Conservation (phyloP, 805 yeast genomes). For the Brettanomyces bruxellensis region DNA sequence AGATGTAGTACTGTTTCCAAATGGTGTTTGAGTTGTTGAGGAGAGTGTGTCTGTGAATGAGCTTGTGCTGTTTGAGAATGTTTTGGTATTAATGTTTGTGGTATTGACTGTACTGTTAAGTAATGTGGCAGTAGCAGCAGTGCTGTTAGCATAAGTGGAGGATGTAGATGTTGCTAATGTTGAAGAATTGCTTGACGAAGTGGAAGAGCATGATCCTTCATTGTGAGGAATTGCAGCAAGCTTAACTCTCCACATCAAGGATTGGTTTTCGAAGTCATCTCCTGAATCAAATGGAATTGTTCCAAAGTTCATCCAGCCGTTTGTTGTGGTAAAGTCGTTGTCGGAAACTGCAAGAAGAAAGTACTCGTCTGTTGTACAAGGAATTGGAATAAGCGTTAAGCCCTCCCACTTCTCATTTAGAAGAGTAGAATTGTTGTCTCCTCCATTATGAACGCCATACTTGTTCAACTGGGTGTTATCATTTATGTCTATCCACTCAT, state of each 20-base stretch:
- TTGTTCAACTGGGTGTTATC: conserved; percentile 18
- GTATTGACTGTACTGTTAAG: neutral
- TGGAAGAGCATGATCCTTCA: conserved; percentile 1
- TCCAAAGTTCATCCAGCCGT: conserved; percentile 22
- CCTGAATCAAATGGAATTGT: conserved; percentile 20
- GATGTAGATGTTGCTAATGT: neutral
- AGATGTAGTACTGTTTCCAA: no score
- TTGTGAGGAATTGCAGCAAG: conserved; percentile 15
- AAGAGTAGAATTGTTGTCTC: conserved; percentile 15
- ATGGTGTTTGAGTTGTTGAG: no score
- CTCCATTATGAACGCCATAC: conserved; percentile 27
- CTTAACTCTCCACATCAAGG: conserved; percentile 21
- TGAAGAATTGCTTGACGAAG: neutral
- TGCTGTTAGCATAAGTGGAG: neutral
- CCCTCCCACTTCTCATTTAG: conserved; percentile 28
- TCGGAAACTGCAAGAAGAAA: conserved; percentile 20
- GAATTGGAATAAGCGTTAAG: conserved; percentile 21
- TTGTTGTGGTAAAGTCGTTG: conserved; percentile 24
- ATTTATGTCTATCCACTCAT: conserved; percentile 19
- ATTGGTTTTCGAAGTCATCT: conserved; percentile 20
- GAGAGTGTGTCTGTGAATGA: no score
- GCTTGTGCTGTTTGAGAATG: no score
- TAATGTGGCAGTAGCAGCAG: neutral
- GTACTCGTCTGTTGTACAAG: conserved; percentile 23
- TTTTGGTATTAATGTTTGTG: neutral